phyloP scores from a whole-genome alignment of 345 rosid species.

The Rhodamnia argentea region DNA sequence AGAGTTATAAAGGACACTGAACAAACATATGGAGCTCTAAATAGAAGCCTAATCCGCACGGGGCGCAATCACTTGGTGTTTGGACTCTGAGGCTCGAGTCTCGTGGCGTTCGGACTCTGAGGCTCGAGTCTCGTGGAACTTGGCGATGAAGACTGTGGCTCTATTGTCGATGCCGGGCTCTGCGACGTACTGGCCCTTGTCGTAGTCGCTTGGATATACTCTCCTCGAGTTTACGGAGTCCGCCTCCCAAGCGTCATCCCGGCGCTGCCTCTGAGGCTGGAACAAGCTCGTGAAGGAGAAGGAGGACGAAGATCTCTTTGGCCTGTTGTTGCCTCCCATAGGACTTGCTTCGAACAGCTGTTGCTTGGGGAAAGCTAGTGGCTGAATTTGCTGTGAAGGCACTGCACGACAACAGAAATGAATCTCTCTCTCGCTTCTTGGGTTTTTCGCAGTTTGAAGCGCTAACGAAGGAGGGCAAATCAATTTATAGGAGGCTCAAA shows the following conservation, averaged over 20 bases:
- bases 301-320: slow-evolving; percentile 3
- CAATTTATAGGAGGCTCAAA: neutral
- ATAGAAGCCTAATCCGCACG: neutral
- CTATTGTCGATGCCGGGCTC: slow-evolving; percentile 26
- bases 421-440: neutral
- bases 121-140: slow-evolving; percentile 4
- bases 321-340: slow-evolving; percentile 31
- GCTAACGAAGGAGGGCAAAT: neutral
- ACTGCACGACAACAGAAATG: neutral
- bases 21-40: neutral
- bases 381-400: neutral
- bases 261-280: slow-evolving; percentile 11
- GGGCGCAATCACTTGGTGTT: neutral
- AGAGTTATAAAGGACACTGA: neutral
- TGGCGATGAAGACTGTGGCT: slow-evolving; percentile 39
- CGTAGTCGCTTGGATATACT: slow-evolving; percentile 23
- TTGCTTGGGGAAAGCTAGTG: neutral
- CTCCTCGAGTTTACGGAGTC: neutral
- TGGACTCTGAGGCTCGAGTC: too few species aligned
- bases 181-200: slow-evolving; percentile 23
- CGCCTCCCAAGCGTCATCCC: neutral
- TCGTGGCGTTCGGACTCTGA: too few species aligned
- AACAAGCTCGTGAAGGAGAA: slow-evolving; percentile 25
- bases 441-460: neutral
- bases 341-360: neutral